Evolutionary conservation across 345 rosid genomes (phyloP).

Genomic region (Moringa oleifera): DNA sequence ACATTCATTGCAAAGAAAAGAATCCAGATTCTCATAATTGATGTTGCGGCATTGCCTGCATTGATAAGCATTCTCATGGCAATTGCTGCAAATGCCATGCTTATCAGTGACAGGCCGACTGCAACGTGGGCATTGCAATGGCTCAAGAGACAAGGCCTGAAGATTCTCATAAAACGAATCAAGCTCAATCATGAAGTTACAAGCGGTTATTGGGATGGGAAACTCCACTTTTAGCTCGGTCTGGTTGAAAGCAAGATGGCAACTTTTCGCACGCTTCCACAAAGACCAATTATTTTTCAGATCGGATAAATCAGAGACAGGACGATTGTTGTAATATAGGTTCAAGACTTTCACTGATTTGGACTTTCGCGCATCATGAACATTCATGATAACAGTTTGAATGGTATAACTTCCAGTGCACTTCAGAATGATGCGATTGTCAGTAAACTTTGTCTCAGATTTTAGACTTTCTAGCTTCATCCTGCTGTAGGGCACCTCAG

Average conservation of each 20-base stretch:
- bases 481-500: slow-evolving; percentile 95
- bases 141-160: slow-evolving; percentile 96
- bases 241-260: slow-evolving; percentile 96
- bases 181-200: slow-evolving; percentile 98
- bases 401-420: slow-evolving; percentile 98
- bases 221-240: slow-evolving; percentile 96
- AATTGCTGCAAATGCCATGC: slow-evolving; percentile 95
- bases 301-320: slow-evolving; percentile 93
- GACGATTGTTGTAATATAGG: slow-evolving; percentile 92
- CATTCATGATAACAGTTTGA: slow-evolving; percentile 96
- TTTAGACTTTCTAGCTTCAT: slow-evolving; percentile 97
- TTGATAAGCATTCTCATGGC: slow-evolving; percentile 99
- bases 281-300: slow-evolving; percentile 94
- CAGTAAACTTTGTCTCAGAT: slow-evolving; percentile 97
- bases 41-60: slow-evolving; percentile 99
- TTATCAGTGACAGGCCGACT: slow-evolving; percentile 92
- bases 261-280: slow-evolving; percentile 99
- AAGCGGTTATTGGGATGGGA: slow-evolving; percentile 97
- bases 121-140: slow-evolving; percentile 98
- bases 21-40: slow-evolving; percentile 93
- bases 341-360: slow-evolving; percentile 97
- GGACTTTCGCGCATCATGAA: slow-evolving; percentile 96
- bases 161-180: slow-evolving; percentile 99
- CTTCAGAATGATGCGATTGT: slow-evolving; percentile 93
- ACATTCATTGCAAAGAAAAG: slow-evolving; percentile 97